A percentile compares a stretch with the other conserved stretches of the same genome.
phyloP scores from a whole-genome alignment of 1,139 yeast species.

The Saccharomyces hybrid region DNA sequence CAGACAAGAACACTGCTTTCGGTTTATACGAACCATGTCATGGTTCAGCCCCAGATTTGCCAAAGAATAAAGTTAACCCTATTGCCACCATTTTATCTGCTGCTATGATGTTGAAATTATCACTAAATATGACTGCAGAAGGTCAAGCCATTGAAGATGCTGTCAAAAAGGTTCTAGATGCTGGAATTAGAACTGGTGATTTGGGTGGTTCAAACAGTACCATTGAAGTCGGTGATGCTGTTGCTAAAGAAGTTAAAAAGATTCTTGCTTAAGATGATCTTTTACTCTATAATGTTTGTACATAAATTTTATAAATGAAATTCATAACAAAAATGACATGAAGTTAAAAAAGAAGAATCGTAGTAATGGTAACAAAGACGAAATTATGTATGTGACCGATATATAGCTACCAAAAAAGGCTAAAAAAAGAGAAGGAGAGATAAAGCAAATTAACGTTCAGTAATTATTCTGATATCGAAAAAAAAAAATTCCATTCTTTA shows the following conservation, averaged over 20 bases:
- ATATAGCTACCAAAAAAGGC: background rate
- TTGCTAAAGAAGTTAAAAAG: constrained; percentile 63
- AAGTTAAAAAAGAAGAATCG: background rate
- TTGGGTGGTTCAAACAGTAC: constrained; percentile 76
- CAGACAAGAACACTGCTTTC: constrained; percentile 87
- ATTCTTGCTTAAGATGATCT: constrained; percentile 29
- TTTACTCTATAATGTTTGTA: background rate
- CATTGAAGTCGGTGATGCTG: constrained; percentile 87
- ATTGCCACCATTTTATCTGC: constrained; percentile 90
- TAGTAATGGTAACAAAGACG: background rate
- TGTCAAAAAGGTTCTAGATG: constrained; percentile 71
- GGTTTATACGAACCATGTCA: constrained; percentile 98
- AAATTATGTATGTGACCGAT: background rate
- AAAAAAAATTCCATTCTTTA: background rate
- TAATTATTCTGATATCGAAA: background rate
- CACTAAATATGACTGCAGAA: constrained; percentile 72
- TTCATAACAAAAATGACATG: background rate
- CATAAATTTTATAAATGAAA: background rate
- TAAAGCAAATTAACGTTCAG: background rate
- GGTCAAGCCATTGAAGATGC: constrained; percentile 89
- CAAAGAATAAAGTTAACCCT: constrained; percentile 84
- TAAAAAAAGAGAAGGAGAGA: too few species aligned
- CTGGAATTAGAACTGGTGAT: constrained; percentile 86
- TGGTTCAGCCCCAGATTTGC: constrained; percentile 96
- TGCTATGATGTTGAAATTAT: constrained; percentile 93